Conservation (phyloP, 768 basidiomycete genomes). For the Lentinula sp. region DNA sequence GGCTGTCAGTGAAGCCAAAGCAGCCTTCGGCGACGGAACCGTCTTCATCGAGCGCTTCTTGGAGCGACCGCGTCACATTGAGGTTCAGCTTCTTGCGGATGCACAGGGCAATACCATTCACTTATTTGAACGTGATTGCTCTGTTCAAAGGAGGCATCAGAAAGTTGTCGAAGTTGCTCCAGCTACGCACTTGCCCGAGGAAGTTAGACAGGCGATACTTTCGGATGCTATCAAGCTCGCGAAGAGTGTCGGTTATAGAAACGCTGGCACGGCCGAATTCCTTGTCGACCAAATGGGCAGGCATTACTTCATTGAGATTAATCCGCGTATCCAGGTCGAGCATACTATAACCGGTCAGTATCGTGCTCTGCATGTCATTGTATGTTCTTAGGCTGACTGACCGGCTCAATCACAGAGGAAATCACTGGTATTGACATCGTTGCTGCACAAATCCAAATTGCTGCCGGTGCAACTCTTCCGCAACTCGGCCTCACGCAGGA, state of each 20-base stretch:
- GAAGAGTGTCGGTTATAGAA: slow-evolving; percentile 89
- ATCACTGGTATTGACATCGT: slow-evolving; percentile 99
- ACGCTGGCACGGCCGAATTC: slow-evolving; percentile 98
- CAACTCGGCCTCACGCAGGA: slow-evolving; percentile 96
- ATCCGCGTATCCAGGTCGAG: slow-evolving; percentile 99
- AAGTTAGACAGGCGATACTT: slow-evolving; percentile 83
- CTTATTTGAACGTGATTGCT: slow-evolving; percentile 98
- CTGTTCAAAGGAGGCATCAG: slow-evolving; percentile 95
- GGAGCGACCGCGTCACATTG: slow-evolving; percentile 95
- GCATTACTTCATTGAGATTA: slow-evolving; percentile 99
- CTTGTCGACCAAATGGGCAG: slow-evolving; percentile 94
- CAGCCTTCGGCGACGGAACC: slow-evolving; percentile 97
- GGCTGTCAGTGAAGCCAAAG: slow-evolving; percentile 91
- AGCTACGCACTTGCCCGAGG: slow-evolving; percentile 89
- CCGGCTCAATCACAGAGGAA: slow-evolving; percentile 61
- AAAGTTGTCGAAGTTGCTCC: slow-evolving; percentile 99
- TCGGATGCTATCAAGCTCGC: slow-evolving; percentile 92
- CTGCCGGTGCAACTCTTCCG: slow-evolving; percentile 93
- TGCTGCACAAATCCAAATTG: slow-evolving; percentile 98
- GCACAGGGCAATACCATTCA: slow-evolving; percentile 91
- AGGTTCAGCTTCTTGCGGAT: slow-evolving; percentile 94
- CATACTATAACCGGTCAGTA: slow-evolving; percentile 92
- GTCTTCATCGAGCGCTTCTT: slow-evolving; percentile 99
- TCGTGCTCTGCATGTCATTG: slow-evolving; percentile 5
- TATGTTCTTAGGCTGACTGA: not conserved